phyloP scores from a whole-genome alignment of 495 filamentous ascomycete genomes.

The Tuber microsphaerosporum region DNA sequence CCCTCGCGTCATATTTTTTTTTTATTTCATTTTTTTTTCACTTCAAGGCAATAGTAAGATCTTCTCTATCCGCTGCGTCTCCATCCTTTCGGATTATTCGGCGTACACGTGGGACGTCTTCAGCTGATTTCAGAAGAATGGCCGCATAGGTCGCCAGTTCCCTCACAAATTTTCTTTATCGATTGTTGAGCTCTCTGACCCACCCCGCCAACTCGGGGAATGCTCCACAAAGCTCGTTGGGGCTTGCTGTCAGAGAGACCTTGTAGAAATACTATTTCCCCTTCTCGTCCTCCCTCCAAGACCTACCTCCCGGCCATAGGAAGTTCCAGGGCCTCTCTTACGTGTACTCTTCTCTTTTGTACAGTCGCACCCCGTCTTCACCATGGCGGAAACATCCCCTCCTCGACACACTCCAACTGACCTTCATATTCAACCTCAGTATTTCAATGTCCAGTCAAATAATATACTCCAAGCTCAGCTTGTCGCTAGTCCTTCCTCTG shows the following conservation, averaged over 20 bases:
- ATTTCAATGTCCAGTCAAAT: background rate
- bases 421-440: conserved; percentile 1
- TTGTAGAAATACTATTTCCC: conserved; percentile 3
- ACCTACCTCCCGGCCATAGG: background rate
- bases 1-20: conserved; percentile 1
- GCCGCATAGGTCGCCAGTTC: background rate
- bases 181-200: background rate
- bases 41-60: background rate
- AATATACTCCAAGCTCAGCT: background rate
- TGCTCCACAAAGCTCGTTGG: background rate
- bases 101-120: conserved; percentile 2
- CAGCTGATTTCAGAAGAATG: conserved; percentile 1
- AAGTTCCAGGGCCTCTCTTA: background rate
- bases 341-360: background rate
- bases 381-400: background rate
- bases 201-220: background rate
- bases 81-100: conserved; percentile 1
- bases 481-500: background rate
- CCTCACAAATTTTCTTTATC: background rate
- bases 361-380: background rate
- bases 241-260: background rate
- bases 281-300: background rate
- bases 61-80: conserved; percentile 2
- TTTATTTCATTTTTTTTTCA: background rate
- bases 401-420: background rate